Percentiles rank a stretch among this genome's conserved stretches.
Evolutionary conservation across 495 filamentous ascomycete genomes (phyloP).

Genomic region (Staphylotrichum longicolle): DNA sequence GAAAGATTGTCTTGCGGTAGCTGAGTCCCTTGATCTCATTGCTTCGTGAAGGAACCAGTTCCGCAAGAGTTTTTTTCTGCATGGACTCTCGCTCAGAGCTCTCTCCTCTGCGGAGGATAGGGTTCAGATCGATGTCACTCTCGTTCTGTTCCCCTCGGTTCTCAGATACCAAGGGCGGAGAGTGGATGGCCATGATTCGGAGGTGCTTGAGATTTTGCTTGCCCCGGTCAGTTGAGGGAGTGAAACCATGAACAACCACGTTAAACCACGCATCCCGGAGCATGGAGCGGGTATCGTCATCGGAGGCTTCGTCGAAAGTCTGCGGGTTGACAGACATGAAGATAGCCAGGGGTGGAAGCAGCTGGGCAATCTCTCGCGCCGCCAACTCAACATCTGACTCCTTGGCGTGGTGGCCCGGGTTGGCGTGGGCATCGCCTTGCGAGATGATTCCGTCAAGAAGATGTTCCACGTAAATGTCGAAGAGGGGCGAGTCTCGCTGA

Average conservation of each 20-base stretch:
- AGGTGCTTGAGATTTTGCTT: conserved; percentile 69
- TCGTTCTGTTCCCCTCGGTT: conserved; percentile 82
- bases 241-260: conserved; percentile 88
- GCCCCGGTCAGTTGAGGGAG: conserved; percentile 63
- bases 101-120: conserved; percentile 78
- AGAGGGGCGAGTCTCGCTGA: conserved; percentile 63
- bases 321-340: conserved; percentile 61
- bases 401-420: conserved; percentile 56
- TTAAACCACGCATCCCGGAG: conserved; percentile 97
- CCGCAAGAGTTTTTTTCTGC: conserved; percentile 73
- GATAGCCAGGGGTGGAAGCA: conserved; percentile 76
- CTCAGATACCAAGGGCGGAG: conserved; percentile 78
- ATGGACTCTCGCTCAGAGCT: conserved; percentile 70
- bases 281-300: conserved; percentile 64
- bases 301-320: conserved; percentile 39
- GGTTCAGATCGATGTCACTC: conserved; percentile 93
- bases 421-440: conserved; percentile 68
- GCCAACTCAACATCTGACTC: conserved; percentile 74
- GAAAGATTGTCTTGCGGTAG: conserved; percentile 85
- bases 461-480: conserved; percentile 75
- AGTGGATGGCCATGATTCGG: conserved; percentile 76
- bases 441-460: conserved; percentile 85
- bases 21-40: conserved; percentile 73
- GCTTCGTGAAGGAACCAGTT: conserved; percentile 69
- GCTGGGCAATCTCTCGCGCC: conserved; percentile 75